Conservation (phyloP, 805 yeast species). For the Schwanniomyces vanrijiae region DNA sequence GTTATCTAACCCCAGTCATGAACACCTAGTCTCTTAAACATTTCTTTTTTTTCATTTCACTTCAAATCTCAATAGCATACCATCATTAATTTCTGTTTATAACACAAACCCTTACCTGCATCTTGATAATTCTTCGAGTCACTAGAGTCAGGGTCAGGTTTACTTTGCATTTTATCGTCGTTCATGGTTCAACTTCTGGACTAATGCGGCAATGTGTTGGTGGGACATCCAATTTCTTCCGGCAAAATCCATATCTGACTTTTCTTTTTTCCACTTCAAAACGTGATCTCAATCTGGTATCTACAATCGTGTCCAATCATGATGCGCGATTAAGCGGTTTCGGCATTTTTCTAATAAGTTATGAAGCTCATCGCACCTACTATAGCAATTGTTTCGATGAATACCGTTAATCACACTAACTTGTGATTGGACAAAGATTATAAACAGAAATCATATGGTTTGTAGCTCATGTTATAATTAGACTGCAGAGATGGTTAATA, state of each 20-base stretch:
- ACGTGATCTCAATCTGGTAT: not conserved
- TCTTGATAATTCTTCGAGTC: no score
- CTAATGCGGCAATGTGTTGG: not conserved
- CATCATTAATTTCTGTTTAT: no score
- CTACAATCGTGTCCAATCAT: not conserved
- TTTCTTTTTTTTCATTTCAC: no score
- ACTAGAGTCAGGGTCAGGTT: no score
- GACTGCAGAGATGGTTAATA: not conserved
- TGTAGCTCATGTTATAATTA: not conserved
- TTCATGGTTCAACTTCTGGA: not conserved
- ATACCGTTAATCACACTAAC: slow-evolving; percentile 3
- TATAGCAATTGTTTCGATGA: not conserved
- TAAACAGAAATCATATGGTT: not conserved
- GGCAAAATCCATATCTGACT: not conserved
- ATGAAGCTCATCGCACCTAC: not conserved
- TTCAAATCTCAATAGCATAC: no score
- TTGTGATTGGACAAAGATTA: slow-evolving; percentile 7
- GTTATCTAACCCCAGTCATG: no score
- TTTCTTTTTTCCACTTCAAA: not conserved
- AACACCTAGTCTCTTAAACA: no score
- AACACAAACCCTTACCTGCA: no score
- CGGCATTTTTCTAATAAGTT: slow-evolving; percentile 2
- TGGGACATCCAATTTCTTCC: not conserved
- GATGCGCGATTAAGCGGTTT: not conserved
- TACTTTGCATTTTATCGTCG: not conserved